A percentile compares a stretch with the other conserved stretches of the same genome.
phyloP scores from a whole-genome alignment of 345 rosid species.

The Euphorbia peplus region DNA sequence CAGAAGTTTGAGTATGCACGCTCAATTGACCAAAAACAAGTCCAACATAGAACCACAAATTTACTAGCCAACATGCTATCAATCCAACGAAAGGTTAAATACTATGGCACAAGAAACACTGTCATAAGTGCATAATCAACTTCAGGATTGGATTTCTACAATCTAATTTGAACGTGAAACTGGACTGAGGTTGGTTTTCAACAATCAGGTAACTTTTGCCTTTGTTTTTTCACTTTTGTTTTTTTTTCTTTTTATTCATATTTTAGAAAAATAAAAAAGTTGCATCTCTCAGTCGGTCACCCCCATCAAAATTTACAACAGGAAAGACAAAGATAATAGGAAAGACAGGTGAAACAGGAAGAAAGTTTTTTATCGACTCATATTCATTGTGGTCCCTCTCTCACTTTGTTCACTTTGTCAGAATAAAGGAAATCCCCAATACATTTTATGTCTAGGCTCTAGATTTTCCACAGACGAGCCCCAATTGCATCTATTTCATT shows the following conservation, averaged over 20 bases:
- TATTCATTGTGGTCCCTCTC: not conserved
- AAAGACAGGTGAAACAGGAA: not conserved
- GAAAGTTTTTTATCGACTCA: no score
- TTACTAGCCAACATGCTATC: not conserved
- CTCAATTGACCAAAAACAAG: not conserved
- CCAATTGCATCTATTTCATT: not conserved
- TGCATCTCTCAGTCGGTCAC: not conserved
- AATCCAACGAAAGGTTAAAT: not conserved
- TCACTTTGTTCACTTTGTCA: no score
- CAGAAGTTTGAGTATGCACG: constrained; percentile 1
- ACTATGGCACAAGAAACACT: not conserved
- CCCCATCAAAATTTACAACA: not conserved
- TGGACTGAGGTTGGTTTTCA: no score
- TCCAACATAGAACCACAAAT: not conserved
- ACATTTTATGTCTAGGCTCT: not conserved
- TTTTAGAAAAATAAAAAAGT: not conserved
- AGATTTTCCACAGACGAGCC: not conserved
- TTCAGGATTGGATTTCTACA: not conserved
- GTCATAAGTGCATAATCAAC: no score
- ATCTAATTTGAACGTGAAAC: no score
- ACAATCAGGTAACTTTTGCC: not conserved
- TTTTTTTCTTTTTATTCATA: not conserved
- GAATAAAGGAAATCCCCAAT: not conserved
- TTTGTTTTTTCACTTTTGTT: not conserved
- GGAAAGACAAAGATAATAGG: no score